phyloP scores from a whole-genome alignment of 805 yeast genomes.

The Barnettozyma botsteinii region DNA sequence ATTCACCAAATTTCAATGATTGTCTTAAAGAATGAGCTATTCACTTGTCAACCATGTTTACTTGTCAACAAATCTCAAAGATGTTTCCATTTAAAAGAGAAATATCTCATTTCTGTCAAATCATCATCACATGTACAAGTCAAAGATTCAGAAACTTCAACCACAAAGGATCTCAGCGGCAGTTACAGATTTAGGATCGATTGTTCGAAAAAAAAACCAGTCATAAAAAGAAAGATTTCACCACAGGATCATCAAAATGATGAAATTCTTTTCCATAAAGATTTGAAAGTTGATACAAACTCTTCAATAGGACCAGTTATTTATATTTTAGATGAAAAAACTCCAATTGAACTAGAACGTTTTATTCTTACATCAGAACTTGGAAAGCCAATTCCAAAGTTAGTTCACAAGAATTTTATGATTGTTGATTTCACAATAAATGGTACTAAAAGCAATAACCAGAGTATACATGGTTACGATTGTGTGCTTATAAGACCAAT shows the following conservation, averaged over 20 bases:
- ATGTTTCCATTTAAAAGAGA: constrained; percentile 5
- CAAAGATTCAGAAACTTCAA: background rate
- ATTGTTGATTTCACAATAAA: constrained; percentile 5
- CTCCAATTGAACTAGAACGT: constrained; percentile 4
- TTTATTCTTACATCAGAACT: background rate
- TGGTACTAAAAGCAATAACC: background rate
- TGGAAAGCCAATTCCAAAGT: background rate
- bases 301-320: constrained; percentile 9
- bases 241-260: constrained; percentile 7
- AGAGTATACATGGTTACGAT: background rate
- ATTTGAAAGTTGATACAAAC: constrained; percentile 8
- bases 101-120: constrained; percentile 1
- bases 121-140: constrained; percentile 5
- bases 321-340: constrained; percentile 6
- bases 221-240: constrained; percentile 3
- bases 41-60: constrained; percentile 8
- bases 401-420: background rate
- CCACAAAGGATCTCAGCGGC: background rate
- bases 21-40: constrained; percentile 9
- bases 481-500: constrained; percentile 6
- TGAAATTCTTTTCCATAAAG: constrained; percentile 12
- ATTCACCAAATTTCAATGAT: constrained; percentile 10
- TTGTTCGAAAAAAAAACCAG: background rate
- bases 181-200: constrained; percentile 3
- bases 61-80: constrained; percentile 3